A percentile compares a stretch with the other conserved stretches of the same genome.
phyloP scores from a whole-genome alignment of 2,329 filamentous ascomycete genomes.

The Phyllosticta citriasiana region DNA sequence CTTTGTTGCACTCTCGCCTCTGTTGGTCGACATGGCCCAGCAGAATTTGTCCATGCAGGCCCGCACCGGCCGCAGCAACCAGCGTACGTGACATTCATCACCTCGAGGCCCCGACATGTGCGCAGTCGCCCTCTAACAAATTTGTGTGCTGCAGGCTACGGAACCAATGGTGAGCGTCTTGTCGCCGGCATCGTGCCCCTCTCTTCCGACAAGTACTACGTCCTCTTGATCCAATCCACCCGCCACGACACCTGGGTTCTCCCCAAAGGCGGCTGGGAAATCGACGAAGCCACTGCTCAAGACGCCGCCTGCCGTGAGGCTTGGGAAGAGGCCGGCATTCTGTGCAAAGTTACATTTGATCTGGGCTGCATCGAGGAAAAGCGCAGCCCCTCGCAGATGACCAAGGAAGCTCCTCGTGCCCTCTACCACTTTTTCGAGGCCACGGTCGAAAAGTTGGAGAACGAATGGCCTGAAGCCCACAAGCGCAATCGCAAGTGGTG shows the following conservation, averaged over 20 bases:
- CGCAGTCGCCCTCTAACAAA: not conserved
- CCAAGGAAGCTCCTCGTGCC: conserved; percentile 58
- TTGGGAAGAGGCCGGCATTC: conserved; percentile 95
- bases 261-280: conserved; percentile 96
- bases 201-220: conserved; percentile 73
- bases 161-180: conserved; percentile 80
- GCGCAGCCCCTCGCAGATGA: conserved; percentile 46
- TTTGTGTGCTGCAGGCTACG: conserved; percentile 59
- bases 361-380: conserved; percentile 80
- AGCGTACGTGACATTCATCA: conserved; percentile 52
- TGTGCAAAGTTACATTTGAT: conserved; percentile 73
- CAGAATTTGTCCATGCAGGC: conserved; percentile 48
- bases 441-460: conserved; percentile 74
- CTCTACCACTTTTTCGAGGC: conserved; percentile 79
- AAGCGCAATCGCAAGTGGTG: conserved; percentile 90
- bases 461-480: conserved; percentile 85
- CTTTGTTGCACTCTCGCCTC: not conserved
- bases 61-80: conserved; percentile 65
- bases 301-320: conserved; percentile 81
- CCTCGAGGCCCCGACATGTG: conserved; percentile 13
- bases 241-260: conserved; percentile 90
- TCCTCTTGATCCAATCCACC: conserved; percentile 88
- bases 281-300: conserved; percentile 77
- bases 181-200: conserved; percentile 92
- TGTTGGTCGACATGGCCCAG: conserved; percentile 32